Conservation (phyloP, 306 rosid species). For the Alnus glutinosa region DNA sequence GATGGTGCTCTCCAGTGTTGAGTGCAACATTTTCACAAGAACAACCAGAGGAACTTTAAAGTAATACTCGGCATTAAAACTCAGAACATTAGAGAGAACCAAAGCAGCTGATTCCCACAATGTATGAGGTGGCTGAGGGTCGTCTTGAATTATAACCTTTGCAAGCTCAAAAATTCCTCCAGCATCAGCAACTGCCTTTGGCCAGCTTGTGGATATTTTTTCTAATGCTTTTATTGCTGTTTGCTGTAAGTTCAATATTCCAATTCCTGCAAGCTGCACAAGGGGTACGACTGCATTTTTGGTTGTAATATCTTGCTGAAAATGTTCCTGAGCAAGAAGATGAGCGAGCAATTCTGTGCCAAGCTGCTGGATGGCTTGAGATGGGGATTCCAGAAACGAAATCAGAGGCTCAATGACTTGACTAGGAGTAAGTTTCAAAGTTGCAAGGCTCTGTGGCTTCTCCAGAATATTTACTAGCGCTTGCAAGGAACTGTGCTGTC, state of each 20-base stretch:
- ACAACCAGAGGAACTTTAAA: conserved; percentile 91
- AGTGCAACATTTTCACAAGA: conserved; percentile 90
- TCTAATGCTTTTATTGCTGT: conserved; percentile 91
- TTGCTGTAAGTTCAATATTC: conserved; percentile 91
- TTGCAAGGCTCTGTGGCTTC: conserved; percentile 93
- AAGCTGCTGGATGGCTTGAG: conserved; percentile 96
- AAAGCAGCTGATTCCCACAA: conserved; percentile 96
- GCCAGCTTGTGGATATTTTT: conserved; percentile 86
- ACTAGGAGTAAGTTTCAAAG: conserved; percentile 90
- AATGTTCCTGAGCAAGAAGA: conserved; percentile 95
- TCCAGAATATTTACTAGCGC: conserved; percentile 96
- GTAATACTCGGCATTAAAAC: conserved; percentile 73
- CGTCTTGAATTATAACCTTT: conserved; percentile 93
- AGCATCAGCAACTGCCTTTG: conserved; percentile 96
- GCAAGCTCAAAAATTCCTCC: conserved; percentile 96
- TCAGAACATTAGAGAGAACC: conserved; percentile 85
- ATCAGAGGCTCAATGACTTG: conserved; percentile 92
- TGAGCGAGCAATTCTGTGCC: conserved; percentile 93
- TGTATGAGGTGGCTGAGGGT: conserved; percentile 89
- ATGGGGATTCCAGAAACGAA: conserved; percentile 90
- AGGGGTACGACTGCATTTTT: conserved; percentile 94
- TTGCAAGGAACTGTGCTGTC: conserved; percentile 98
- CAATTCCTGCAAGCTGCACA: conserved; percentile 97
- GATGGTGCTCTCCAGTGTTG: conserved; percentile 76
- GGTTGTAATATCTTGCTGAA: conserved; percentile 95